A percentile compares a stretch with the other conserved stretches of the same genome.
These are phyloP conservation scores for Xylariaceae sp. DNA, from an alignment of 2,329 filamentous ascomycete species.

Conservation along the genomic window DNA sequence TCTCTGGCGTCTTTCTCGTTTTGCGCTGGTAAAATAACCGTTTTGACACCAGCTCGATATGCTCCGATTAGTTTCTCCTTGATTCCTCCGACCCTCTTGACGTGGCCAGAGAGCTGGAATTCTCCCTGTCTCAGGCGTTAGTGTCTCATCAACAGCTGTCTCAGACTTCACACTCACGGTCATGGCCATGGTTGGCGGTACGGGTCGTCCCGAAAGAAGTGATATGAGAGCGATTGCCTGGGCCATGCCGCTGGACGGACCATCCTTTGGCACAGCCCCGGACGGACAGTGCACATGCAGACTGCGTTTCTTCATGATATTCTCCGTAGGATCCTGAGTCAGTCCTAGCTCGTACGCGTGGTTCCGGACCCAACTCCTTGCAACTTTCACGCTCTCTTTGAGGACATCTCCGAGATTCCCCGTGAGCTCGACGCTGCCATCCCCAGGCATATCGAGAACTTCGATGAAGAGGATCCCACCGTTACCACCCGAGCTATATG, in stretches of 20 bases:
- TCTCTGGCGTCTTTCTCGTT: constrained; percentile 94
- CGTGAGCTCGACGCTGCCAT: constrained; percentile 88
- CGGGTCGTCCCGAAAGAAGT: constrained; percentile 81
- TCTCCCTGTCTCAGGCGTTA: constrained; percentile 54
- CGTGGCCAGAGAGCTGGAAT: constrained; percentile 80
- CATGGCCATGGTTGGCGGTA: constrained; percentile 94
- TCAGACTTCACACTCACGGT: constrained; percentile 59
- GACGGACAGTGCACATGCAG: constrained; percentile 96
- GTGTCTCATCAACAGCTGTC: constrained; percentile 20
- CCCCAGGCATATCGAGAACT: constrained; percentile 94
- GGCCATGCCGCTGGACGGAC: constrained; percentile 82
- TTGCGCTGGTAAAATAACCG: constrained; percentile 81
- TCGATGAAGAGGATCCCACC: constrained; percentile 98
- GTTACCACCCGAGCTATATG: constrained; percentile 89
- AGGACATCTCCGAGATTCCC: constrained; percentile 95
- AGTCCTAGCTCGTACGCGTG: constrained; percentile 91
- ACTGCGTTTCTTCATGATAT: constrained; percentile 94
- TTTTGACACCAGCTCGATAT: constrained; percentile 89
- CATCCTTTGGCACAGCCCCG: constrained; percentile 94
- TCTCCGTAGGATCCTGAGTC: constrained; percentile 76
- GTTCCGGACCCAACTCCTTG: constrained; percentile 94
- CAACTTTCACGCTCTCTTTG: constrained; percentile 96
- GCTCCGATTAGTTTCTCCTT: constrained; percentile 99
- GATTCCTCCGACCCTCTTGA: constrained; percentile 94
- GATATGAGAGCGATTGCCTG: constrained; percentile 93